Percentiles rank a stretch among this genome's conserved stretches.
Evolutionary conservation across 75 land plant genomes (phyloP).

Genomic region (Pinus tabuliformis): DNA sequence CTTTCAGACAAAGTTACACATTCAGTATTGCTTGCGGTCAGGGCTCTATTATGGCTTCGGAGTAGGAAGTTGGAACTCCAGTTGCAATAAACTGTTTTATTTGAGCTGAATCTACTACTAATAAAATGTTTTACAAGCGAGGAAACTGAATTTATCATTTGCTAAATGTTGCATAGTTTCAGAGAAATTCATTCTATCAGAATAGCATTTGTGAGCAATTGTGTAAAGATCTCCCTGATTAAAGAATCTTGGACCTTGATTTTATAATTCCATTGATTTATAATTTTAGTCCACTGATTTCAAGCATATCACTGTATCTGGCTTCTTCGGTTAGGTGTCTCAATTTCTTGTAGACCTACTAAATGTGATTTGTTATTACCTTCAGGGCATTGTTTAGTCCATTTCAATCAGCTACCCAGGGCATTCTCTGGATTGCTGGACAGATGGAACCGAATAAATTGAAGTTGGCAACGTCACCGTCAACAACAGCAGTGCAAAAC

Average conservation of each 20-base stretch:
- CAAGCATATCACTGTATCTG: neutral
- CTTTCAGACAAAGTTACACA: neutral
- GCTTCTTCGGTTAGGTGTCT: neutral
- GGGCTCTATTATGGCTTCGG: neutral
- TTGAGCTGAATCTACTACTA: too few species aligned
- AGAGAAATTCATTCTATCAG: too few species aligned
- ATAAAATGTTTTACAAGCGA: too few species aligned
- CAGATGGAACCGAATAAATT: conserved; percentile 54
- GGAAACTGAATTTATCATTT: too few species aligned
- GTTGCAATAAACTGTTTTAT: too few species aligned
- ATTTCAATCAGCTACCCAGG: conserved; percentile 56
- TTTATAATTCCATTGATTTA: neutral
- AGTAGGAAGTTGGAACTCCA: too few species aligned
- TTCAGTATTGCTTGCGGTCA: neutral
- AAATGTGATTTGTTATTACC: conserved; percentile 10
- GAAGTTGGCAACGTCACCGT: conserved; percentile 88
- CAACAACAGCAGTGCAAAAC: conserved; percentile 82
- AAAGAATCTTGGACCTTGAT: too few species aligned
- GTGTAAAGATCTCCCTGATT: too few species aligned
- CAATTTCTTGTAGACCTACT: conserved; percentile 1
- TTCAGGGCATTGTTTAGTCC: conserved; percentile 65
- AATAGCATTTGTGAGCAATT: too few species aligned
- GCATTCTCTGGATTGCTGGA: conserved; percentile 59
- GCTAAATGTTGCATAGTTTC: too few species aligned
- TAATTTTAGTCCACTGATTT: neutral